Evolutionary conservation across 225 moss, liverwort and hornwort genomes (phyloP), one percentile per base, ranked within the genome.

Genomic region (Polytrichum commune): DNA sequence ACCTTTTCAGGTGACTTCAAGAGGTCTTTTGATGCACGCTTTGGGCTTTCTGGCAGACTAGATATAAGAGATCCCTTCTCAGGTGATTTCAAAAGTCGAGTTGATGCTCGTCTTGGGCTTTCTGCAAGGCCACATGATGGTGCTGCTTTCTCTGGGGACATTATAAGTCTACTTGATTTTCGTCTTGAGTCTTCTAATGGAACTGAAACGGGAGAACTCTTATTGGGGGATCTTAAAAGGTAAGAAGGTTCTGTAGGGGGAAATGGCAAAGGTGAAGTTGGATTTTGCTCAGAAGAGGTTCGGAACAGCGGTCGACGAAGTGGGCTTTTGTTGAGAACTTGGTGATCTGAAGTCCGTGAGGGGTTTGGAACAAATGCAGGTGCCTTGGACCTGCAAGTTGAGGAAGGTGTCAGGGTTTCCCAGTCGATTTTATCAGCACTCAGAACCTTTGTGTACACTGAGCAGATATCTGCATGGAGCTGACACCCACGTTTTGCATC

Each of bases 391-490:
- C 75, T 70, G 77, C 79, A 71, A 53, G 27, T 60, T 18, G 66
- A 74, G 26, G 62, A 26, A 72, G 68, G 55, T 27, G 54, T 72
- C 69, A 66, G 69, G 73, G 76, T 56, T 53, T 74, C 64, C 54
- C 70, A 64, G 29, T 72, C 71, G 33, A 66, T 23, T 60, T 69
- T 77, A 62, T 23, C 68, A 64, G 27, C 72, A 76, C 70, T 78
- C 69, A 73, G 54, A 65, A 82, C 73, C 62, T 71, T 75, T 8
- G 20, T 71, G 68, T 88, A 79, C 25, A 84, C 81, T 64, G 72
- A 18, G 73, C 81, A 88, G 73, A 88, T 75, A 60, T 84, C 72
- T 77, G 84, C 77, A 82, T 88, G 84, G 69, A 84, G 66, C 82
- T 84, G 77, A 67, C 69, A 77, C 55, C 56, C 55, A 65, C 73